Percentiles rank a stretch among this genome's conserved stretches.
Evolutionary conservation across 345 rosid species (phyloP).

Genomic region (Heritiera littoralis): DNA sequence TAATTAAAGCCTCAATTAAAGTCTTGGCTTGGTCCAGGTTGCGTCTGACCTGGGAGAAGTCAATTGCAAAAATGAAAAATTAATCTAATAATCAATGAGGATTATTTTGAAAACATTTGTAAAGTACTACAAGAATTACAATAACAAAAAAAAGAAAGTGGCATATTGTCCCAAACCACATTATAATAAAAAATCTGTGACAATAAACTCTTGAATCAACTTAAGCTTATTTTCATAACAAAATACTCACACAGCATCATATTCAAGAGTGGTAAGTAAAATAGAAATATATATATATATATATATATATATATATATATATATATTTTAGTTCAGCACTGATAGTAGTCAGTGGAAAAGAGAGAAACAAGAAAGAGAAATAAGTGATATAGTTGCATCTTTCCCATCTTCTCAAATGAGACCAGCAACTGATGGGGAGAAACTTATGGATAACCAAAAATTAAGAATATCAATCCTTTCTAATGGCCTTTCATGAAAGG

Average conservation of each 20-base stretch:
- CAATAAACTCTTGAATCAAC: neutral
- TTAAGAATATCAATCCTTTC: neutral
- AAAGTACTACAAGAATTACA: neutral
- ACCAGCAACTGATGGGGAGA: neutral
- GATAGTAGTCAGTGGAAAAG: neutral
- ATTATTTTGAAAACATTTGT: neutral
- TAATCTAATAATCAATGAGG: conserved; percentile 3
- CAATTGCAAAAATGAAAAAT: conserved; percentile 18
- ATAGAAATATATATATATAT: neutral
- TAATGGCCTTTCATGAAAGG: neutral
- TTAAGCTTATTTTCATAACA: neutral
- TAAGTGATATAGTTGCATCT: neutral
- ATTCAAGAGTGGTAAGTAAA: neutral
- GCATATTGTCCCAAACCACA: neutral
- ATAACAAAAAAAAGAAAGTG: neutral
- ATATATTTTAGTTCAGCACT: neutral
- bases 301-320: neutral
- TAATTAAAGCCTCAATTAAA: conserved; percentile 82
- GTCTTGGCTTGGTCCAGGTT: conserved; percentile 94
- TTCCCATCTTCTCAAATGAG: neutral
- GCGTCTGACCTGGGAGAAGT: conserved; percentile 79
- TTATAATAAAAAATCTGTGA: neutral
- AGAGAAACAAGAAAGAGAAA: neutral
- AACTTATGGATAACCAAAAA: conserved; percentile 4
- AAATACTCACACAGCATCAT: neutral